phyloP scores from a whole-genome alignment of 164 flowering plant genomes.

The Buxus sempervirens region DNA sequence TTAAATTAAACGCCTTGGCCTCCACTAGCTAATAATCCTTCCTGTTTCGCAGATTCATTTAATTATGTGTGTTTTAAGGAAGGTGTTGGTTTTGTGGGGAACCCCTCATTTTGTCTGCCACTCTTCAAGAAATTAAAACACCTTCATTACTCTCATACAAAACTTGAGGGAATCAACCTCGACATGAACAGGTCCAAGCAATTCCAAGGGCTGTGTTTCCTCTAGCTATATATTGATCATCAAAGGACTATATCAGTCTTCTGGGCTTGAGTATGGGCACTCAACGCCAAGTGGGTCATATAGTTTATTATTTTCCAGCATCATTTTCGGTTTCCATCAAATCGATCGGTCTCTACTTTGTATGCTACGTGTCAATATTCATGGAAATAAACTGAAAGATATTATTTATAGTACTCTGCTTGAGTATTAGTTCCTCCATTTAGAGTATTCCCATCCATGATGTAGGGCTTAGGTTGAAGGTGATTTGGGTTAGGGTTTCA shows the following conservation, averaged over 20 bases:
- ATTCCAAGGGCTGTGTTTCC: slow-evolving; percentile 12
- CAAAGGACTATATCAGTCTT: not conserved
- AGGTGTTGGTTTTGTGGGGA: slow-evolving; percentile 27
- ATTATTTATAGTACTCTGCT: too few species aligned
- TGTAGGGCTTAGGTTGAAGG: too few species aligned
- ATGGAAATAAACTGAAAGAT: too few species aligned
- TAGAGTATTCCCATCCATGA: too few species aligned
- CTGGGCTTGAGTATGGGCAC: slow-evolving; percentile 7
- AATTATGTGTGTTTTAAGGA: slow-evolving; percentile 7
- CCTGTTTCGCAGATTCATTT: slow-evolving; percentile 2
- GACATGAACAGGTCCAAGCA: slow-evolving; percentile 38
- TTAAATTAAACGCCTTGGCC: too few species aligned
- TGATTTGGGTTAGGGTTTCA: too few species aligned
- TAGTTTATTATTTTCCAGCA: not conserved
- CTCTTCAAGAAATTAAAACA: slow-evolving; percentile 10
- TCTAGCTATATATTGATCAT: not conserved
- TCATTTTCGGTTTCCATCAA: not conserved
- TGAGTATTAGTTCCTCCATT: too few species aligned
- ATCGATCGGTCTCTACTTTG: not conserved
- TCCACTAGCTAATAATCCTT: too few species aligned
- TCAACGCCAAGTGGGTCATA: slow-evolving; percentile 14
- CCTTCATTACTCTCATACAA: slow-evolving; percentile 17
- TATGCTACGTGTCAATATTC: too few species aligned
- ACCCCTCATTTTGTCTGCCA: slow-evolving; percentile 58
- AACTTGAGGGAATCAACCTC: slow-evolving; percentile 35